These are phyloP conservation scores for Rhizophora mangle DNA, from an alignment of 345 rosid species.

Conservation along the genomic window DNA sequence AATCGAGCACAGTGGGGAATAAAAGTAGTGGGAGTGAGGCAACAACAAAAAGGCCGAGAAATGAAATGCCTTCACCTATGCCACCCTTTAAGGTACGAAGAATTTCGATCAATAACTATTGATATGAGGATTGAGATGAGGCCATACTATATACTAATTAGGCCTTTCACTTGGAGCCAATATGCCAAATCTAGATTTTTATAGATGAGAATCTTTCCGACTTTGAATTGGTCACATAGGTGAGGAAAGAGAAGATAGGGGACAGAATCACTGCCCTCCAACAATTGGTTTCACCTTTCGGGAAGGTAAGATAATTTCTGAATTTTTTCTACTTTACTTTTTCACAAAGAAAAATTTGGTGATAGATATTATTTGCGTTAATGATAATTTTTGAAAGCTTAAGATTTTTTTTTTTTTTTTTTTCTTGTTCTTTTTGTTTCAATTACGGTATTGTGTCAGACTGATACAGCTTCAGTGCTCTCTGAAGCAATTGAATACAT, in stretches of 20 bases:
- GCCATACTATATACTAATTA: no score
- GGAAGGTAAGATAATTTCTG: slow-evolving; percentile 64
- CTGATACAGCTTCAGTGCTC: slow-evolving; percentile 99
- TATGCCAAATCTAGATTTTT: neutral
- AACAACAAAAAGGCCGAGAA: slow-evolving; percentile 65
- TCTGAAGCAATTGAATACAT: slow-evolving; percentile 95
- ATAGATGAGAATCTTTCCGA: slow-evolving; percentile 23
- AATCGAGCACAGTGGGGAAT: slow-evolving; percentile 45
- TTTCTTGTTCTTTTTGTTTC: neutral
- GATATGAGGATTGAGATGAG: no score
- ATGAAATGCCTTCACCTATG: slow-evolving; percentile 65
- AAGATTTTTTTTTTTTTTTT: neutral
- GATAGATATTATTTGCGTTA: slow-evolving; percentile 19
- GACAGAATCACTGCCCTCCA: slow-evolving; percentile 99
- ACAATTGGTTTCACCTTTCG: slow-evolving; percentile 99
- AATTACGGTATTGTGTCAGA: slow-evolving; percentile 49
- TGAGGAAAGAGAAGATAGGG: slow-evolving; percentile 99
- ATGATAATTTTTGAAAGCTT: slow-evolving; percentile 9
- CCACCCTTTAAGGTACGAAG: slow-evolving; percentile 87
- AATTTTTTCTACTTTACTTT: slow-evolving; percentile 19
- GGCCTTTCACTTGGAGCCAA: neutral
- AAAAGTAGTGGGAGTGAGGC: slow-evolving; percentile 64
- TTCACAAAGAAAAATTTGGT: slow-evolving; percentile 9
- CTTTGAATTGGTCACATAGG: slow-evolving; percentile 40
- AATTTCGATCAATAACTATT: neutral